Percentiles rank a stretch among this genome's conserved stretches.
phyloP scores from a whole-genome alignment of 441 rosid species.

The Theobroma grandiflorum region DNA sequence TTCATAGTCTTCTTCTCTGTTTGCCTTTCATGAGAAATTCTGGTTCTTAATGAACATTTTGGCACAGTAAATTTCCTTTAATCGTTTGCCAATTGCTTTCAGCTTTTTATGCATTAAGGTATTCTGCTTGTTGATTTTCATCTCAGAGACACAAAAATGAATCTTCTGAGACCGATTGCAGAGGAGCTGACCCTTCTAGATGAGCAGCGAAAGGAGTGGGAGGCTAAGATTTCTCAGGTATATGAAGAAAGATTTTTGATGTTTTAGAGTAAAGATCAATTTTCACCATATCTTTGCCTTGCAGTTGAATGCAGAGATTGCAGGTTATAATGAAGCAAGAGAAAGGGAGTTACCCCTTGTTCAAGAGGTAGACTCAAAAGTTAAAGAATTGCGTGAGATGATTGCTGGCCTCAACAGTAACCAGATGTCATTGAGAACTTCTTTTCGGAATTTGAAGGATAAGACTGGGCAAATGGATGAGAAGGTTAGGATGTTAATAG shows the following conservation, averaged over 20 bases:
- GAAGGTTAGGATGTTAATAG: slow-evolving; percentile 48
- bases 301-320: slow-evolving; percentile 84
- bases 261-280: slow-evolving; percentile 11
- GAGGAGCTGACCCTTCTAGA: slow-evolving; percentile 74
- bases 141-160: slow-evolving; percentile 72
- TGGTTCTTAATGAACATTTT: neutral
- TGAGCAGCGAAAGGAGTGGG: slow-evolving; percentile 69
- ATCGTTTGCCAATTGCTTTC: neutral
- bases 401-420: slow-evolving; percentile 73
- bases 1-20: neutral
- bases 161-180: slow-evolving; percentile 47
- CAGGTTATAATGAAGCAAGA: slow-evolving; percentile 61
- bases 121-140: slow-evolving; percentile 20
- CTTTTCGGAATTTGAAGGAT: slow-evolving; percentile 66
- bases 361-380: slow-evolving; percentile 64
- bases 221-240: slow-evolving; percentile 74
- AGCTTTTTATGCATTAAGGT: neutral
- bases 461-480: slow-evolving; percentile 64
- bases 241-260: slow-evolving; percentile 12
- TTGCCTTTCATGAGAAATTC: neutral
- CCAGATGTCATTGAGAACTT: slow-evolving; percentile 68
- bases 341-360: slow-evolving; percentile 76
- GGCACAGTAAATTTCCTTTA: neutral
- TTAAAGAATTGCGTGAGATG: slow-evolving; percentile 66
- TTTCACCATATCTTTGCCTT: slow-evolving; percentile 29